Evolutionary conservation across 164 flowering plant species (phyloP).

Genomic region (Dillenia suffruticosa): DNA sequence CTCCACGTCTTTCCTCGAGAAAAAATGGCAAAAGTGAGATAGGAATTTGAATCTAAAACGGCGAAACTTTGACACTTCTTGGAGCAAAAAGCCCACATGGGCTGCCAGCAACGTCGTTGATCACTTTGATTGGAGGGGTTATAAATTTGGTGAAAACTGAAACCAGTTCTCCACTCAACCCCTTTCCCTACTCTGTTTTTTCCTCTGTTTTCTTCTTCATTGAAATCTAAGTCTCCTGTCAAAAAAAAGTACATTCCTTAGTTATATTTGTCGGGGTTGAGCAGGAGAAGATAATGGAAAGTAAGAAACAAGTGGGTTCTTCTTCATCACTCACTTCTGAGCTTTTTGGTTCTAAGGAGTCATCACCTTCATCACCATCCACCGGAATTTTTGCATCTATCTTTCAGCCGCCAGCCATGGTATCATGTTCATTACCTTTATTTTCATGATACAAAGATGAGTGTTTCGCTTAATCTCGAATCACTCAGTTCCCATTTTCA

Average conservation of each 20-base stretch:
- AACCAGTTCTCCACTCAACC: not conserved
- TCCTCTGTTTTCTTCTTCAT: conserved; percentile 5
- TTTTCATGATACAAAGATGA: too few relatives aligned
- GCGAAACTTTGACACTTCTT: not conserved
- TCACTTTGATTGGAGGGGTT: too few relatives aligned
- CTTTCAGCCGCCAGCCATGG: conserved; percentile 42
- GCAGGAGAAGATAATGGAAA: conserved; percentile 33
- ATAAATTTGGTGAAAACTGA: too few relatives aligned
- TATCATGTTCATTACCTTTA: conserved; percentile 2
- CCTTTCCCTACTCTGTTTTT: conserved; percentile 4
- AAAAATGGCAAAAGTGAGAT: not conserved
- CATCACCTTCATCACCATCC: conserved; percentile 20
- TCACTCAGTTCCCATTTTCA: too few relatives aligned
- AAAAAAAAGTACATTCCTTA: not conserved
- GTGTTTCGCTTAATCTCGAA: too few relatives aligned
- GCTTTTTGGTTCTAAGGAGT: conserved; percentile 43
- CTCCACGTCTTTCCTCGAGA: too few relatives aligned
- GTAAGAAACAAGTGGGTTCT: conserved; percentile 28
- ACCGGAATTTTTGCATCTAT: conserved; percentile 44
- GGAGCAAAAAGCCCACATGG: too few relatives aligned
- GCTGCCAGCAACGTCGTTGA: too few relatives aligned
- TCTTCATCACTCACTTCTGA: conserved; percentile 49
- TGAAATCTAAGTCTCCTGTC: conserved; percentile 10
- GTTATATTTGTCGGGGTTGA: conserved; percentile 16
- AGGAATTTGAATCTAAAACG: not conserved